Evolutionary conservation across 768 basidiomycete genomes (phyloP), one percentile per base, ranked within the genome.

Genomic region (Paxillus rubicundulus): DNA sequence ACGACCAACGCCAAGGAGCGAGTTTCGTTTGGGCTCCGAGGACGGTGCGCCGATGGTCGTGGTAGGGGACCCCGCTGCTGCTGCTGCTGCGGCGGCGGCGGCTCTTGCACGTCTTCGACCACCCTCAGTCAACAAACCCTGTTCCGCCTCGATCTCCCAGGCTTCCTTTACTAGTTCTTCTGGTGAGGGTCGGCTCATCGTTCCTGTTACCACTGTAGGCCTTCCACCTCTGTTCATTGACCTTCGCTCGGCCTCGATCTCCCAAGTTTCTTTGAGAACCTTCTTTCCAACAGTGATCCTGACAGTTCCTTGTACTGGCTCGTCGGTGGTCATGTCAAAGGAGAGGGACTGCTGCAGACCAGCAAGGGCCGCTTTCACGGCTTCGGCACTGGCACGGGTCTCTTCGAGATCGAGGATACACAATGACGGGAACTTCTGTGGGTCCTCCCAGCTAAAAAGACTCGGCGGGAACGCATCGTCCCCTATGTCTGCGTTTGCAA

Each of bases 61-160:
- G 4, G 65, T 61, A 2, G 64, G 54, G 5, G 67, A 61, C 45
- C 63, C 67, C n/a, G 77, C 75, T 16, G 79, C 81, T 5, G 72
- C 73, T 0, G 77, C 75, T 16, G 79, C 81, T 5, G 72, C 73
- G 0, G 79, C 58, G 0, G 55, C 62, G 1, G 47, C 55, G 13
- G 83, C 85, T 52, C 84, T 73, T 18, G 84, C 82, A 17, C 86
- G 78, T 33, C 87, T 73, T 58, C 78, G 80, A 16, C 84, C 87
- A 17, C 87, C 89, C 59, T 90, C 90, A 0, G 87, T 87, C 28
- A 86, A 62, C 44, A 90, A 64, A 1, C 87, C 87, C 53, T 84
- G 84, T 61, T 90, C 87, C 1, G 85, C 86, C 53, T 89, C 87
- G 28, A 87, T 76, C 58, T 91, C 89, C 88, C 88, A 90, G n/a